Conservation (phyloP, 2,329 filamentous ascomycete species). For the Stagonosporopsis vannaccii region DNA sequence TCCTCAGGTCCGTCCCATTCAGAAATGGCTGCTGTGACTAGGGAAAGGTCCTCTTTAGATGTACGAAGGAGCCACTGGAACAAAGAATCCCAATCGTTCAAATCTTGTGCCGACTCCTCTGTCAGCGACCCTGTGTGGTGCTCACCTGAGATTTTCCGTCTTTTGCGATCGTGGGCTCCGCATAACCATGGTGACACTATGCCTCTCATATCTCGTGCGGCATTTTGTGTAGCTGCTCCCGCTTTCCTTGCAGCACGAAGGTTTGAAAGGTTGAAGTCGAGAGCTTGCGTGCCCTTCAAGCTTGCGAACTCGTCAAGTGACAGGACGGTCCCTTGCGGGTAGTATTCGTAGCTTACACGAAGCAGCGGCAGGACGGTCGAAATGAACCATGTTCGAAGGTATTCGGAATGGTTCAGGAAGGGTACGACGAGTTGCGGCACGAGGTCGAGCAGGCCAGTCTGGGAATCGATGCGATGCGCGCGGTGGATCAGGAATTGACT, state of each 20-base stretch:
- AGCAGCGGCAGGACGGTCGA: conserved; percentile 73
- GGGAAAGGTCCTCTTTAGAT: conserved; percentile 66
- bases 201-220: conserved; percentile 71
- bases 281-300: conserved; percentile 65
- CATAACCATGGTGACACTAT: conserved; percentile 78
- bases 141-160: conserved; percentile 52
- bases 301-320: conserved; percentile 70
- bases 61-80: conserved; percentile 71
- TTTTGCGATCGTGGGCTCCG: conserved; percentile 66
- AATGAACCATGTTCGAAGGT: conserved; percentile 72
- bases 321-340: conserved; percentile 61
- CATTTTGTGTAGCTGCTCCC: conserved; percentile 34
- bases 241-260: conserved; percentile 21
- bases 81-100: conserved; percentile 70
- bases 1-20: conserved; percentile 79
- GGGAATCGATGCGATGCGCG: conserved; percentile 72
- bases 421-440: conserved; percentile 72
- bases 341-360: conserved; percentile 74
- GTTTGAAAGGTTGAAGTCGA: conserved; percentile 64
- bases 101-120: conserved; percentile 46
- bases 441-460: conserved; percentile 75
- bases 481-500: conserved; percentile 72
- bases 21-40: conserved; percentile 69
- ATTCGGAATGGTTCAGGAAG: conserved; percentile 69
- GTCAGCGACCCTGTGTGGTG: conserved; percentile 33